phyloP scores from a whole-genome alignment of 768 basidiomycete genomes.

The Paxillus ammoniavirescens region DNA sequence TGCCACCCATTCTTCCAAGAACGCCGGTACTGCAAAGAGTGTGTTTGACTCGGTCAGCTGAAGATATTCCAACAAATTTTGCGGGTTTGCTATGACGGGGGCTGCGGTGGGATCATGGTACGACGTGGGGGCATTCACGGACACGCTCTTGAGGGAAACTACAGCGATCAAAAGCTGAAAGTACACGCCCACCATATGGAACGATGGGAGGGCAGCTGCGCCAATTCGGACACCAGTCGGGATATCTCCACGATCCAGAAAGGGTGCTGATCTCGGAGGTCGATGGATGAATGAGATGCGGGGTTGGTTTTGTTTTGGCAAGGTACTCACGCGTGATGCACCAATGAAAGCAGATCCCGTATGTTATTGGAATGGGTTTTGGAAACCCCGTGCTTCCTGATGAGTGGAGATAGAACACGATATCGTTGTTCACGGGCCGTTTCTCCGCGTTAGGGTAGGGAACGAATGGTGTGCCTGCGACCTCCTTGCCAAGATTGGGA shows the following conservation, averaged over 20 bases:
- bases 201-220: slow-evolving; percentile 19
- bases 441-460: slow-evolving; percentile 8
- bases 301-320: not conserved
- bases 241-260: slow-evolving; percentile 7
- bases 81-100: slow-evolving; percentile 19
- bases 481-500: slow-evolving; percentile 7
- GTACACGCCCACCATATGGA: slow-evolving; percentile 18
- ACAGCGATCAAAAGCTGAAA: slow-evolving; percentile 17
- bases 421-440: slow-evolving; percentile 14
- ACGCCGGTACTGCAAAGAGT: slow-evolving; percentile 20
- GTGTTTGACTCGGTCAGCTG: slow-evolving; percentile 10
- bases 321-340: slow-evolving; percentile 32
- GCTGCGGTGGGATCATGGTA: slow-evolving; percentile 9
- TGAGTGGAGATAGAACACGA: slow-evolving; percentile 42
- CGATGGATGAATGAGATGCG: not conserved
- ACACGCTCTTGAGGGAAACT: slow-evolving; percentile 8
- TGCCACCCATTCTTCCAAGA: slow-evolving; percentile 24
- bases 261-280: slow-evolving; percentile 4
- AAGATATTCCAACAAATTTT: slow-evolving; percentile 21
- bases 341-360: slow-evolving; percentile 32
- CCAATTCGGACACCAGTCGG: slow-evolving; percentile 1
- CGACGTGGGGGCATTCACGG: slow-evolving; percentile 20
- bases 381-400: slow-evolving; percentile 51
- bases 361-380: slow-evolving; percentile 38
- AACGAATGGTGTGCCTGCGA: not conserved